Conservation (phyloP, 768 basidiomycete species). For the Tylopilus sp. region DNA sequence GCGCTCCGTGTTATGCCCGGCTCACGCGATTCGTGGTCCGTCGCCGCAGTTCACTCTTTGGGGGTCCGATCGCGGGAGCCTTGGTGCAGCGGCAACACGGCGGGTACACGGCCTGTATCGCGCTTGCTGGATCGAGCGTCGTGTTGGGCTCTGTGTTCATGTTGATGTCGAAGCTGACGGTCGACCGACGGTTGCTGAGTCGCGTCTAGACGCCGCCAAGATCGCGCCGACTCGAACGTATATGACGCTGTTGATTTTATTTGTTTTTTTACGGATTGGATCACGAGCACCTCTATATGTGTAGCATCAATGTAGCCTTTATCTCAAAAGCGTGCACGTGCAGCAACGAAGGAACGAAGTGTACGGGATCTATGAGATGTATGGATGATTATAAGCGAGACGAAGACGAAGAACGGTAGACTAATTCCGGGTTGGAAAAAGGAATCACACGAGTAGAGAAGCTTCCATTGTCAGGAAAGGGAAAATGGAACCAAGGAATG, state of each 20-base stretch:
- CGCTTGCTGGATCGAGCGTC: constrained; percentile 57
- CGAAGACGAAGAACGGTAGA: constrained; percentile 17
- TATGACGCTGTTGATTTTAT: background rate
- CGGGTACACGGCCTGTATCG: constrained; percentile 48
- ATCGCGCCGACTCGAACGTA: no score
- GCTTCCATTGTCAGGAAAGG: constrained; percentile 12
- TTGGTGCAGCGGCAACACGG: constrained; percentile 47
- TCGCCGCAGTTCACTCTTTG: constrained; percentile 50
- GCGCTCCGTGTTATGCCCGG: background rate
- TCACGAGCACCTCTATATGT: constrained; percentile 16
- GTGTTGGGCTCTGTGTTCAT: constrained; percentile 59
- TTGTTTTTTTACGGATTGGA: constrained; percentile 13
- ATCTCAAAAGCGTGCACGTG: constrained; percentile 14
- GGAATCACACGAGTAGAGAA: background rate
- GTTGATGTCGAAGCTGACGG: constrained; percentile 45
- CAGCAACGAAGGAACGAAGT: background rate
- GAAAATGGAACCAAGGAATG: constrained; percentile 9
- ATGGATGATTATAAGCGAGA: constrained; percentile 25
- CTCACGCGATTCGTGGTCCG: background rate
- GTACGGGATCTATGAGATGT: constrained; percentile 20
- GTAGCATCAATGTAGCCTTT: constrained; percentile 29
- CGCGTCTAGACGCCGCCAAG: constrained; percentile 47
- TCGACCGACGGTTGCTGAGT: constrained; percentile 41
- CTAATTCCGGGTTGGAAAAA: constrained; percentile 14
- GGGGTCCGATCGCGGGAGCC: constrained; percentile 61